Conservation (phyloP, 2,329 filamentous ascomycete genomes). For the Chaetomiaceae sp. region DNA sequence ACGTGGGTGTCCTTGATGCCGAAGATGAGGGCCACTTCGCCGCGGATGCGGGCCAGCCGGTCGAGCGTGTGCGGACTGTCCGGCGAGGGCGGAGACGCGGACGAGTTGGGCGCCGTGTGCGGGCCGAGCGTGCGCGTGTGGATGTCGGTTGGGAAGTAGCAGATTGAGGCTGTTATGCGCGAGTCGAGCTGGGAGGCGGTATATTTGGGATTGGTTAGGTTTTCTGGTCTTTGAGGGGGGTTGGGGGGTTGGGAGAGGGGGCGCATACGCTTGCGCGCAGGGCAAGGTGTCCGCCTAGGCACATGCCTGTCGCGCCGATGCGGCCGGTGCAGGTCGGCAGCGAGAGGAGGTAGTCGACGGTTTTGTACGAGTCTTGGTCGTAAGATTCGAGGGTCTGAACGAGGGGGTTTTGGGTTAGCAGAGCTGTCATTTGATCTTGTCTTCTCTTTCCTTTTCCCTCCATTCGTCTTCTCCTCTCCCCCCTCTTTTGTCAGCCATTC, state of each 20-base stretch:
- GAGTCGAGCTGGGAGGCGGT: conserved; percentile 62
- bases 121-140: conserved; percentile 74
- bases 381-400: conserved; percentile 73
- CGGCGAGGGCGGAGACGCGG: conserved; percentile 33
- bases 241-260: background rate
- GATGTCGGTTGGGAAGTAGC: conserved; percentile 91
- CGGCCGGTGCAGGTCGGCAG: conserved; percentile 76
- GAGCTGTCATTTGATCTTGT: too few relatives aligned
- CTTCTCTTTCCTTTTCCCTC: too few relatives aligned
- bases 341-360: conserved; percentile 65
- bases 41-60: conserved; percentile 61
- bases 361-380: conserved; percentile 68
- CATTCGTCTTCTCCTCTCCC: too few relatives aligned
- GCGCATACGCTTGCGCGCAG: conserved; percentile 50
- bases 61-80: conserved; percentile 50
- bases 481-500: too few relatives aligned
- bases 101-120: conserved; percentile 44
- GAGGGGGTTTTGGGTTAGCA: too few relatives aligned
- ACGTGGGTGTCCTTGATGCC: conserved; percentile 90
- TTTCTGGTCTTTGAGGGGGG: background rate
- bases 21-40: conserved; percentile 84
- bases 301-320: conserved; percentile 83
- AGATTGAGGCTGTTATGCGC: conserved; percentile 70
- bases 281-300: conserved; percentile 83
- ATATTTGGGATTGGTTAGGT: background rate